phyloP scores from a whole-genome alignment of 805 yeast genomes.

The Kurtzmaniella fragi region DNA sequence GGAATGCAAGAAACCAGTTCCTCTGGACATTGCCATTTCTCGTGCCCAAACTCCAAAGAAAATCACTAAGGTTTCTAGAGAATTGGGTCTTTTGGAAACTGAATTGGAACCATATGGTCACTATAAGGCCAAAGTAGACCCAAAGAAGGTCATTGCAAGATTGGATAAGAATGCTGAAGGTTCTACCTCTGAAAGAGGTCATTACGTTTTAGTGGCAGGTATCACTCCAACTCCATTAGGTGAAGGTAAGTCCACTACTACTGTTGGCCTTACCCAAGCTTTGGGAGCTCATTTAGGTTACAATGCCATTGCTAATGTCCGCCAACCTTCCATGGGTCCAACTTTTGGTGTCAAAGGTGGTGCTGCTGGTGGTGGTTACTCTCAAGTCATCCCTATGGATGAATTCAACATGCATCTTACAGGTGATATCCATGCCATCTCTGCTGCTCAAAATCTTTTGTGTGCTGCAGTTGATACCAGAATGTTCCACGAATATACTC shows the following conservation, averaged over 20 bases:
- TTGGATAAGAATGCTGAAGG: slow-evolving; percentile 68
- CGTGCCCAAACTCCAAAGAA: slow-evolving; percentile 85
- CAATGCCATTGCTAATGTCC: slow-evolving; percentile 86
- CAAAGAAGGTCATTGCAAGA: slow-evolving; percentile 29
- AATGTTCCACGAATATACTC: slow-evolving; percentile 90
- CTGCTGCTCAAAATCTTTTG: slow-evolving; percentile 86
- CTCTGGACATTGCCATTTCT: slow-evolving; percentile 87
- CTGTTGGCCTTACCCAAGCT: slow-evolving; percentile 96
- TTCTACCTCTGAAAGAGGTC: slow-evolving; percentile 59
- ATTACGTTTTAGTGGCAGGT: slow-evolving; percentile 90
- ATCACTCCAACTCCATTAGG: slow-evolving; percentile 98
- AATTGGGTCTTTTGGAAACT: slow-evolving; percentile 68
- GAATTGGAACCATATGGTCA: slow-evolving; percentile 90
- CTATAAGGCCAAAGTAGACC: slow-evolving; percentile 81
- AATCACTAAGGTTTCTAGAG: slow-evolving; percentile 68
- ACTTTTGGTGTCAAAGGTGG: slow-evolving; percentile 99
- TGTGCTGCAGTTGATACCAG: slow-evolving; percentile 98
- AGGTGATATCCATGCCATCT: slow-evolving; percentile 96
- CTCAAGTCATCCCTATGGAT: slow-evolving; percentile 98
- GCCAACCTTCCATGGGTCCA: slow-evolving; percentile 99
- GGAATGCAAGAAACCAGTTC: slow-evolving; percentile 57
- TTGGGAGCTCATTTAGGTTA: slow-evolving; percentile 83
- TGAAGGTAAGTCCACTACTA: slow-evolving; percentile 96
- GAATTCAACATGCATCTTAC: slow-evolving; percentile 97
- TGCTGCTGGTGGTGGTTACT: slow-evolving; percentile 98